Evolutionary conservation across 129 eudicot genomes (phyloP).

Genomic region (Ambrosia trifida): DNA sequence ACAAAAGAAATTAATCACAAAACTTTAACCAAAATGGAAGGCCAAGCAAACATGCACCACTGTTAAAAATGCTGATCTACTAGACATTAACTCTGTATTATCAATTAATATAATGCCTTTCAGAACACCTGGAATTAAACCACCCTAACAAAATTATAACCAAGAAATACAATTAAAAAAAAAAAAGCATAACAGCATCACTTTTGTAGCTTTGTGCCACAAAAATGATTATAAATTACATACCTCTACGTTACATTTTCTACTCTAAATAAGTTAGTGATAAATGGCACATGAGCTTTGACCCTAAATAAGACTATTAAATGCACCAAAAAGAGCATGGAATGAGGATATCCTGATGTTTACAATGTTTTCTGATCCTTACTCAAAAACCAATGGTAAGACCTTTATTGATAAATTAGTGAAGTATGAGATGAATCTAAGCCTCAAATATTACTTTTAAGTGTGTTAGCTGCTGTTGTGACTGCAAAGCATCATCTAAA

Average conservation of each 20-base stretch:
- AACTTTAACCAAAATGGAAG: slow-evolving; percentile 24
- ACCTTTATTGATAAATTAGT: neutral
- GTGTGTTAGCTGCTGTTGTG: neutral
- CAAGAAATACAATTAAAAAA: slow-evolving; percentile 10
- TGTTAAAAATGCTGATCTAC: slow-evolving; percentile 10
- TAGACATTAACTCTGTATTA: slow-evolving; percentile 15
- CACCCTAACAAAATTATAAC: neutral
- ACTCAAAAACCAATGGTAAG: neutral
- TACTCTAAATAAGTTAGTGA: neutral
- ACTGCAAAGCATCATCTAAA: neutral
- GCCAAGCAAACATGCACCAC: slow-evolving; percentile 4
- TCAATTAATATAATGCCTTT: slow-evolving; percentile 4
- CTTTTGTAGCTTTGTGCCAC: neutral
- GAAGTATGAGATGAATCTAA: neutral
- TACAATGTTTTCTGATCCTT: neutral
- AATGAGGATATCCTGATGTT: neutral
- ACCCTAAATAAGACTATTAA: neutral
- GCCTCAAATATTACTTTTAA: slow-evolving; percentile 3
- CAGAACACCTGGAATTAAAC: slow-evolving; percentile 3
- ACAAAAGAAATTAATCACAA: neutral
- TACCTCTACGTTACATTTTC: neutral
- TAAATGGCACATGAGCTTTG: neutral
- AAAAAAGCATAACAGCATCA: neutral
- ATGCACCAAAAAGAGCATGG: neutral
- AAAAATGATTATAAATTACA: neutral